Base-by-base conservation (phyloP, 2,329 filamentous ascomycete species). In the Xylaria arbuscula region DNA sequence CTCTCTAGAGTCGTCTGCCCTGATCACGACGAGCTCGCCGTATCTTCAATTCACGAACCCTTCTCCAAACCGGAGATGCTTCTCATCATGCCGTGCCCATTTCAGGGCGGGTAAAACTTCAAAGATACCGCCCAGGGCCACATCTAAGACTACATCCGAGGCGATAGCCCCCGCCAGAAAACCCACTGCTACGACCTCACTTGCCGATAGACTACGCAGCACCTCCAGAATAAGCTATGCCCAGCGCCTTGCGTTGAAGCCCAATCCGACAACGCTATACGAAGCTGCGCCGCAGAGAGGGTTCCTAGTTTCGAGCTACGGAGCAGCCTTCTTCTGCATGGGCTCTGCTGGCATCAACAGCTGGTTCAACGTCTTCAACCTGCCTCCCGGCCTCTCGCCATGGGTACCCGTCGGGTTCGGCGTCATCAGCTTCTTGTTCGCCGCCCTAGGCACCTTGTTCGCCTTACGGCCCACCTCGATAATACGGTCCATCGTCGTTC, bases 241-340 rank as follows among this genome's bases (percentile, higher is more conserved):
- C 74, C 84, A 85, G 69, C 85, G 83, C 67, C 83, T 93, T 45
- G 86, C 87, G 15, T 81, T 82, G 66, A 86, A 87, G 70, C 75
- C 83, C n/a, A 80, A 83, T 1, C 83, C 86, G 5, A 88, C 90
- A 8, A 79, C 87, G 2, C 82, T 93, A 51, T 93, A 92, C 81
- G 83, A 90, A 74, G 86, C 87, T 1, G 88, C 88, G 15, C 88
- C 89, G 0, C 89, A 92, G 74, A 86, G 86, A 65, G 84, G 85
- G 79, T 91, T 89, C 78, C 84, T 90, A 70, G 76, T 87, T 72
- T 86, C 87, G 54, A 88, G 87, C 75, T 89, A 90, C 78, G 78
- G 81, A 15, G 85, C 87, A 32, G 86, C 86, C 1, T 68, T 83
- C 24, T 86, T 87, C 74, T 88, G 85, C 77, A 82, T 88, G 65